These are phyloP conservation scores for Paraleonurus japonicus DNA, from an alignment of 257 asterid species.

Conservation along the genomic window DNA sequence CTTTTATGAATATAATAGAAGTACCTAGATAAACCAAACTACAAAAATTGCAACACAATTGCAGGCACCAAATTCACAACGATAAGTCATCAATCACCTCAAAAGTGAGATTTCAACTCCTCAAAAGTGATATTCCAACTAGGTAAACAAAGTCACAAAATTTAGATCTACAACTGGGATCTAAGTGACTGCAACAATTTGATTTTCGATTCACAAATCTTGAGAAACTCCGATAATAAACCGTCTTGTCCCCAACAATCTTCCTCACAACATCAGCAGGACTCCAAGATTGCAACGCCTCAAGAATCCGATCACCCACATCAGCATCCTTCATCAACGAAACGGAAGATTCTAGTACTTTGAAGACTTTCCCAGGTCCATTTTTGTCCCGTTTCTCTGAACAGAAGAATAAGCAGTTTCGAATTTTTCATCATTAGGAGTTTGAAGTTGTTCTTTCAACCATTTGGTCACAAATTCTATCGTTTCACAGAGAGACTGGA, in stretches of 20 bases:
- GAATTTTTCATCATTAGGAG: conserved; percentile 43
- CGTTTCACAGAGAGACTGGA: conserved; percentile 57
- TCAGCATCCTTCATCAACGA: conserved; percentile 42
- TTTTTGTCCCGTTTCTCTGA: conserved; percentile 26
- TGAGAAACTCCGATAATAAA: conserved; percentile 48
- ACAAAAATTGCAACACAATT: conserved; percentile 28
- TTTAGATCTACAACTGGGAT: conserved; percentile 42
- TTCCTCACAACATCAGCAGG: conserved; percentile 56
- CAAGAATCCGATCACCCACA: conserved; percentile 58
- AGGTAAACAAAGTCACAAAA: neutral
- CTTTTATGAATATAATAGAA: neutral
- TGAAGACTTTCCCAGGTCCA: conserved; percentile 71
- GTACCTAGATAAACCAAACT: conserved; percentile 24
- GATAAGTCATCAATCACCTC: conserved; percentile 18
- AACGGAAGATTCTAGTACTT: conserved; percentile 39
- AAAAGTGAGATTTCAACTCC: conserved; percentile 14
- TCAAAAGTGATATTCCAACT: too few species aligned
- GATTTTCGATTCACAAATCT: conserved; percentile 57
- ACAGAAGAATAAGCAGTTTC: conserved; percentile 53
- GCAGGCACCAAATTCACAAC: conserved; percentile 16
- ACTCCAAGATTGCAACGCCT: conserved; percentile 63
- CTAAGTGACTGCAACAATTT: conserved; percentile 54
- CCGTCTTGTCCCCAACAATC: conserved; percentile 51
- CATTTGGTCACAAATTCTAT: conserved; percentile 56
- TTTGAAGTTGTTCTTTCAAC: conserved; percentile 57